Evolutionary conservation across 495 filamentous ascomycete genomes (phyloP).

Genomic region (Penicillium malachiteum): DNA sequence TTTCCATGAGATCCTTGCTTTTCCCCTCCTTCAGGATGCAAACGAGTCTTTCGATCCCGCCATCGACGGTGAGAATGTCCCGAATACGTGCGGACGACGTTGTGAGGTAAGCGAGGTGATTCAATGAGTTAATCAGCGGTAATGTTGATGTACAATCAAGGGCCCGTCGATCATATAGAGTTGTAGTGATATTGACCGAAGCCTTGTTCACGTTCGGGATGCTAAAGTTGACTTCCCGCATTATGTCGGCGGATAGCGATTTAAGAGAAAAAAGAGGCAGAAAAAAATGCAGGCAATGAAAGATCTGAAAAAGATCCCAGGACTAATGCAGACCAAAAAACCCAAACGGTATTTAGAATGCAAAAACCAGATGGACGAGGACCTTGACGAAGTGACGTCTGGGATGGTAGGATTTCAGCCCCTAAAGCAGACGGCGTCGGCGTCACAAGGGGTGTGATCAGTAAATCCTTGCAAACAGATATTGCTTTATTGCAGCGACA

Average conservation of each 20-base stretch:
- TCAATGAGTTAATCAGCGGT: conserved; percentile 95
- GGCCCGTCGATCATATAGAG: conserved; percentile 93
- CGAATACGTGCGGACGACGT: conserved; percentile 97
- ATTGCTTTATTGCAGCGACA: conserved; percentile 22
- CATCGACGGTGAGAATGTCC: conserved; percentile 97
- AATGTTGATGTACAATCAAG: conserved; percentile 97
- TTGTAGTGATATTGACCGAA: conserved; percentile 97
- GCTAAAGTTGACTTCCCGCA: conserved; percentile 99
- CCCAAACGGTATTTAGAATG: conserved; percentile 13
- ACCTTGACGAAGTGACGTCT: conserved; percentile 20
- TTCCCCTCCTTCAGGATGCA: conserved; percentile 96
- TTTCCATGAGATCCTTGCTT: conserved; percentile 97
- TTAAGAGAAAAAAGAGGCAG: background rate
- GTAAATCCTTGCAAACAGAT: conserved; percentile 9
- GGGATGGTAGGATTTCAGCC: conserved; percentile 18
- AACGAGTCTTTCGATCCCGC: conserved; percentile 91
- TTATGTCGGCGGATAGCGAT: conserved; percentile 42
- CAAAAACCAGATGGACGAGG: conserved; percentile 15
- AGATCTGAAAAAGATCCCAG: background rate
- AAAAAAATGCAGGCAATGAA: conserved; percentile 3
- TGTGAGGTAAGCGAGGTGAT: conserved; percentile 96
- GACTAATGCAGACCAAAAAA: background rate
- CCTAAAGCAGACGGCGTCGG: conserved; percentile 20
- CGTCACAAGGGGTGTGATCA: conserved; percentile 13
- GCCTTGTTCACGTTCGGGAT: conserved; percentile 99